Percentiles rank a stretch among this genome's conserved stretches.
phyloP scores from a whole-genome alignment of 2,329 filamentous ascomycete genomes.

The Chalara sp. region DNA sequence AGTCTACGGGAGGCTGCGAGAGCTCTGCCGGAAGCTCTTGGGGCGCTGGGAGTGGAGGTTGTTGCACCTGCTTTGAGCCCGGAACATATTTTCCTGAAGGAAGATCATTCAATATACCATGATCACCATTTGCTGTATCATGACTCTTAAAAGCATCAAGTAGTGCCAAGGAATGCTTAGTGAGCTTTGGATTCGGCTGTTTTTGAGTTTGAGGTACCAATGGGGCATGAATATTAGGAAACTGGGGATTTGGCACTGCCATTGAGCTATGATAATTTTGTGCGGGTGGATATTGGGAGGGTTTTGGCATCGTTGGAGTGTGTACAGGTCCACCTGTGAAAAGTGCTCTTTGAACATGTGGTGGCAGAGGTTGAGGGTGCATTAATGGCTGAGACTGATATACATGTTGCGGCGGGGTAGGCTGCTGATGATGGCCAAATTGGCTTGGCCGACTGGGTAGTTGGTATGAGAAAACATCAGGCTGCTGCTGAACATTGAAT shows the following conservation, averaged over 20 bases:
- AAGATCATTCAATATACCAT: slow-evolving; percentile 8
- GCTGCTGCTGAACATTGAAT: slow-evolving; percentile 34
- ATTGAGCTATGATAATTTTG: slow-evolving; percentile 6
- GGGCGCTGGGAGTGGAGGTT: slow-evolving; percentile 6
- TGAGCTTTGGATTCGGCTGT: slow-evolving; percentile 27
- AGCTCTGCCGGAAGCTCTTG: slow-evolving; percentile 24
- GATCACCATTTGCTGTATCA: slow-evolving; percentile 13
- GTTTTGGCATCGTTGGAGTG: slow-evolving; percentile 24
- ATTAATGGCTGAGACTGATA: slow-evolving; percentile 27
- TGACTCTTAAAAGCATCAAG: slow-evolving; percentile 37
- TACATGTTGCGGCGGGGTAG: slow-evolving; percentile 15
- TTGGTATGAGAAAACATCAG: slow-evolving; percentile 21
- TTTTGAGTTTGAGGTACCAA: slow-evolving; percentile 19
- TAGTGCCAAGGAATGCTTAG: slow-evolving; percentile 36
- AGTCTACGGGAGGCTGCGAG: slow-evolving; percentile 6
- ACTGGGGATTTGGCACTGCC: slow-evolving; percentile 17
- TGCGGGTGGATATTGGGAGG: slow-evolving; percentile 18
- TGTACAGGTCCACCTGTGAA: slow-evolving; percentile 34
- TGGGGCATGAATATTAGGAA: slow-evolving; percentile 20
- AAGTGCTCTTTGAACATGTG: slow-evolving; percentile 47
- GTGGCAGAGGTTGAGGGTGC: slow-evolving; percentile 35
- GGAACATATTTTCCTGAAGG: slow-evolving; percentile 12
- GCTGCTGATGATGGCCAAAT: slow-evolving; percentile 8
- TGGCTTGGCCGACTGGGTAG: slow-evolving; percentile 7
- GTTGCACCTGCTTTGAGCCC: not conserved